Evolutionary conservation across 2,329 filamentous ascomycete species (phyloP), one percentile per base, ranked within the genome.

Genomic region (Diaporthe nobilis): DNA sequence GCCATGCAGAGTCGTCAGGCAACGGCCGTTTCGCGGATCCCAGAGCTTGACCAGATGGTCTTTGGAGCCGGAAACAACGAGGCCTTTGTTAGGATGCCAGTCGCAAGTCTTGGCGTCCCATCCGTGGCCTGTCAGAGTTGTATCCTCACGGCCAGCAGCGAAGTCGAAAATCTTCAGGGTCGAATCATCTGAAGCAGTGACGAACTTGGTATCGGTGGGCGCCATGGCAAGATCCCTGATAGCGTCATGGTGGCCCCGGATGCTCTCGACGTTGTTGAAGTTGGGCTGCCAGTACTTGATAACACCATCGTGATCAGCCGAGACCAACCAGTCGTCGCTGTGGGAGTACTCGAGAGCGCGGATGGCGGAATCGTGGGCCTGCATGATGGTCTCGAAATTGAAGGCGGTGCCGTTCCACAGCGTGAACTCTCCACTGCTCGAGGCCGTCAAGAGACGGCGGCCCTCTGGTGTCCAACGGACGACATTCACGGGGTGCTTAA

Each of bases 231-330:
- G 88, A 81, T 98, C 97, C 80, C 97, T 90, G 77, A 99, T 94
- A 7, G 96, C 94, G 82, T 98, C 95, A 67, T 92, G 91, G 82
- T 98, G 97, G 9, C 95, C 97, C 82, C 96, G 93, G 72, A 99
- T 95, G 72, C 95, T 96, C 84, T 98, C 95, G 76, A 98, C 95
- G 81, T 98, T 98, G 88, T 99, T 98, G 87, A 99, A 98, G 84
- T 98, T 99, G 44, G 96, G 95, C 84, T 98, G 95, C 95, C 96
- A 98, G 86, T 99, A 99, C 86, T 98, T 98, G 85, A 99, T 93
- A 77, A 97, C 90, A 74, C 97, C 97, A 80, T 97, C 95, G 84
- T 98, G 96, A 82, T 98, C 97, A 72, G 95, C 96, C 10, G 97
- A 98, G 72, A 99, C 91, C 17, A 99, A 89, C 96, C 97, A 99